Percentiles rank a stretch among this genome's conserved stretches.
These are phyloP conservation scores for Tricholoma sp. DNA, from an alignment of 768 basidiomycete species.

Conservation along the genomic window DNA sequence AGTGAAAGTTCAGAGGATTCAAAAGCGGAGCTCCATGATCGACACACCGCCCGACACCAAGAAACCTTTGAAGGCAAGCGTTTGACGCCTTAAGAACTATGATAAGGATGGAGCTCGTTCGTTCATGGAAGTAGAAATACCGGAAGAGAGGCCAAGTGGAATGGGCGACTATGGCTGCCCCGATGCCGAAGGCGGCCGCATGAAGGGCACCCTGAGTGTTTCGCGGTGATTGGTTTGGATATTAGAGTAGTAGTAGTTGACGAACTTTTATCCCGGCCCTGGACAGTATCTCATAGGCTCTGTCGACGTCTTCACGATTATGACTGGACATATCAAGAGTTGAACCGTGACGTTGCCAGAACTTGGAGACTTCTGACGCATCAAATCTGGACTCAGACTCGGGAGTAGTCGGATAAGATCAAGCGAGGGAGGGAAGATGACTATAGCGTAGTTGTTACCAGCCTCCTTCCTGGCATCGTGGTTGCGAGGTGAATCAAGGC, in stretches of 20 bases:
- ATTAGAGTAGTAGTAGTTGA: constrained; percentile 8
- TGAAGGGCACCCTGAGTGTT: constrained; percentile 47
- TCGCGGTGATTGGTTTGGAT: not conserved
- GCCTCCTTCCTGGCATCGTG: too few species aligned
- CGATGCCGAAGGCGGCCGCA: constrained; percentile 50
- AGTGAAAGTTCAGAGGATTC: not conserved
- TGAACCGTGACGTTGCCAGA: not conserved
- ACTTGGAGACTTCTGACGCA: too few species aligned
- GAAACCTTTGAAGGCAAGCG: constrained; percentile 77
- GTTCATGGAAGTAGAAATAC: constrained; percentile 26
- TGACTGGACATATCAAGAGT: constrained; percentile 28
- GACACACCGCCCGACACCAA: constrained; percentile 65
- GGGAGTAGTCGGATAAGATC: too few species aligned
- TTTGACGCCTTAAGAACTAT: constrained; percentile 54
- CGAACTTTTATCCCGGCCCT: constrained; percentile 52
- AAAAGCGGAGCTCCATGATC: constrained; percentile 7
- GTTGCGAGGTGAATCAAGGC: too few species aligned
- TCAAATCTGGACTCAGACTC: too few species aligned
- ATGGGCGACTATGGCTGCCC: constrained; percentile 59
- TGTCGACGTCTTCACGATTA: constrained; percentile 49
- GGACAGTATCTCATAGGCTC: constrained; percentile 56
- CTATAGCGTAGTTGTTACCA: too few species aligned
- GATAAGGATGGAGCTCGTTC: constrained; percentile 1
- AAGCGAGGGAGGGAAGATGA: too few species aligned
- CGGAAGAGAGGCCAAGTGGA: constrained; percentile 70